Evolutionary conservation across 108 stramenopile genomes (phyloP).

Genomic region (Mayamaea pseudoterrestris): DNA sequence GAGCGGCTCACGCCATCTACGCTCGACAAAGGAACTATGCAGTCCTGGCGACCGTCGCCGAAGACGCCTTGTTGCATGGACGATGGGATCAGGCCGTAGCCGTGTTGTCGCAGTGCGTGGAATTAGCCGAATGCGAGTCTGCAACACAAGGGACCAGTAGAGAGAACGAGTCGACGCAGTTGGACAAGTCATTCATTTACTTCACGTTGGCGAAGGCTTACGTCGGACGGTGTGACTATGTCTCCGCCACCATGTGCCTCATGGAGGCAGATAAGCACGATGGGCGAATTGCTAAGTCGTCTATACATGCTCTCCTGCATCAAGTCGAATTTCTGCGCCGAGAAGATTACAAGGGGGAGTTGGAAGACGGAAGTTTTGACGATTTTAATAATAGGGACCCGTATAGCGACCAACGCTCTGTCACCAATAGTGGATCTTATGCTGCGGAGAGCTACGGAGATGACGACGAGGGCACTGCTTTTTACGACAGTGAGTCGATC

Average conservation of each 20-base stretch:
- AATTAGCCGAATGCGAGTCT: no score
- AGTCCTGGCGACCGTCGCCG: neutral
- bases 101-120: neutral
- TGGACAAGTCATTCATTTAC: neutral
- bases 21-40: conserved; percentile 2
- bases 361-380: neutral
- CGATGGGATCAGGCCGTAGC: conserved; percentile 2
- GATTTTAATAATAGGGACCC: neutral
- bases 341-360: neutral
- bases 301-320: conserved; percentile 16
- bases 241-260: conserved; percentile 1
- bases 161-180: no score
- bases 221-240: conserved; percentile 2
- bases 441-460: neutral
- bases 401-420: neutral
- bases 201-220: conserved; percentile 1
- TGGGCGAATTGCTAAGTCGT: conserved; percentile 11
- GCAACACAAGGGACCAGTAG: no score
- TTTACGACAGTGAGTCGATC: neutral
- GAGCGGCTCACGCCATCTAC: conserved; percentile 17
- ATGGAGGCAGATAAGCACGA: conserved; percentile 2
- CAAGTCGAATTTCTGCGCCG: conserved; percentile 11
- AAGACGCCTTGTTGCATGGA: conserved; percentile 4
- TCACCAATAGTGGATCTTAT: neutral
- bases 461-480: neutral